phyloP scores from a whole-genome alignment of 2,329 filamentous ascomycete genomes.

The Hypoxylon sp. region DNA sequence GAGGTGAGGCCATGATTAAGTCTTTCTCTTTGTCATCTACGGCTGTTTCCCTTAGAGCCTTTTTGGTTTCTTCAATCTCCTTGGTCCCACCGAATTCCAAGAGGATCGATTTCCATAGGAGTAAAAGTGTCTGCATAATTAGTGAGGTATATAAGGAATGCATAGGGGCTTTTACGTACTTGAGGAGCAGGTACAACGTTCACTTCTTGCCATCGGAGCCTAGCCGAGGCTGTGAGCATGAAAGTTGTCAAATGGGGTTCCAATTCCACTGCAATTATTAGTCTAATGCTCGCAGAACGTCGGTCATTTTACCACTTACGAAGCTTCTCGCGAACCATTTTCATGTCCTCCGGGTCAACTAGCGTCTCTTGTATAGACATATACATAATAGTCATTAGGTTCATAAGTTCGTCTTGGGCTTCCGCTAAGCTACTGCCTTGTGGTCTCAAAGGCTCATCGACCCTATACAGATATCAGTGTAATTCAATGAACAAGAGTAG shows the following conservation, averaged over 20 bases:
- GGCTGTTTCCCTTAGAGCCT: conserved; percentile 74
- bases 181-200: conserved; percentile 73
- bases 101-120: conserved; percentile 93
- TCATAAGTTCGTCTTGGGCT: conserved; percentile 72
- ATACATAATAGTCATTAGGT: conserved; percentile 75
- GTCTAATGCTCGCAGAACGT: conserved; percentile 20
- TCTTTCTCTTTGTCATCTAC: conserved; percentile 76
- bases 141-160: conserved; percentile 25
- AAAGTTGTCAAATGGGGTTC: conserved; percentile 79
- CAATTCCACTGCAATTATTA: conserved; percentile 64
- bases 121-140: conserved; percentile 74
- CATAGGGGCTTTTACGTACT: conserved; percentile 59
- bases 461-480: conserved; percentile 59
- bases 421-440: conserved; percentile 62
- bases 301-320: conserved; percentile 58
- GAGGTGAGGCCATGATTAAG: conserved; percentile 90
- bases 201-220: conserved; percentile 80
- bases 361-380: conserved; percentile 71
- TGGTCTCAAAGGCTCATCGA: conserved; percentile 62
- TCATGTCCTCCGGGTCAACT: conserved; percentile 66
- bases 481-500: conserved; percentile 37
- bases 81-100: conserved; percentile 85
- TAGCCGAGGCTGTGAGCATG: conserved; percentile 78
- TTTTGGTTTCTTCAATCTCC: conserved; percentile 81
- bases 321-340: conserved; percentile 64